phyloP scores from a whole-genome alignment of 306 rosid genomes.

The Geum urbanum region DNA sequence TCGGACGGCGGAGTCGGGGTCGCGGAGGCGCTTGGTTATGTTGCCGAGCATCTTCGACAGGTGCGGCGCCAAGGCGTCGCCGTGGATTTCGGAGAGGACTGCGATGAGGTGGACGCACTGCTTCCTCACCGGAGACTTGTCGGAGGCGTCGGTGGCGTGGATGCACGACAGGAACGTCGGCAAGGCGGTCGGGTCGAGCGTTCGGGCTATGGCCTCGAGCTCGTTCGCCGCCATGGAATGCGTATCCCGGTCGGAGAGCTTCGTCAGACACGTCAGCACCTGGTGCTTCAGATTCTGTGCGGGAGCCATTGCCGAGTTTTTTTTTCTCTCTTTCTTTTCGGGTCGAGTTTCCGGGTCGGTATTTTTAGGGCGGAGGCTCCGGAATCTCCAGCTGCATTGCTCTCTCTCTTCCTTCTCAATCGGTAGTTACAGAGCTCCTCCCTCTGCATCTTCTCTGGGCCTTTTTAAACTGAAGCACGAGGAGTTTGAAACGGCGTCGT shows the following conservation, averaged over 20 bases:
- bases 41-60: slow-evolving; percentile 58
- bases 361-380: slow-evolving; percentile 20
- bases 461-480: slow-evolving; percentile 29
- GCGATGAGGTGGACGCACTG: slow-evolving; percentile 74
- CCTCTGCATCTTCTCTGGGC: slow-evolving; percentile 15
- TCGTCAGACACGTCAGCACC: slow-evolving; percentile 73
- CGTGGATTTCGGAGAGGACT: slow-evolving; percentile 64
- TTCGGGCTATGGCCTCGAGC: slow-evolving; percentile 71
- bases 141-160: slow-evolving; percentile 74
- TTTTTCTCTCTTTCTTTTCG: too few relatives aligned
- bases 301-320: slow-evolving; percentile 45
- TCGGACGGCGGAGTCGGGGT: slow-evolving; percentile 86
- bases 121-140: slow-evolving; percentile 74
- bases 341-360: neutral
- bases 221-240: slow-evolving; percentile 61
- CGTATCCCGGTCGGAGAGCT: slow-evolving; percentile 95
- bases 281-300: slow-evolving; percentile 64
- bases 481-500: slow-evolving; percentile 29
- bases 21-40: slow-evolving; percentile 74
- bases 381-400: slow-evolving; percentile 58
- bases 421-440: slow-evolving; percentile 5
- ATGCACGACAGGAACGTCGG: slow-evolving; percentile 75
- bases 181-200: slow-evolving; percentile 44
- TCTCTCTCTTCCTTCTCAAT: too few relatives aligned
- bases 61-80: slow-evolving; percentile 65